Conservation (phyloP, 495 filamentous ascomycete species). For the Aspergillus incahuasiensis region DNA sequence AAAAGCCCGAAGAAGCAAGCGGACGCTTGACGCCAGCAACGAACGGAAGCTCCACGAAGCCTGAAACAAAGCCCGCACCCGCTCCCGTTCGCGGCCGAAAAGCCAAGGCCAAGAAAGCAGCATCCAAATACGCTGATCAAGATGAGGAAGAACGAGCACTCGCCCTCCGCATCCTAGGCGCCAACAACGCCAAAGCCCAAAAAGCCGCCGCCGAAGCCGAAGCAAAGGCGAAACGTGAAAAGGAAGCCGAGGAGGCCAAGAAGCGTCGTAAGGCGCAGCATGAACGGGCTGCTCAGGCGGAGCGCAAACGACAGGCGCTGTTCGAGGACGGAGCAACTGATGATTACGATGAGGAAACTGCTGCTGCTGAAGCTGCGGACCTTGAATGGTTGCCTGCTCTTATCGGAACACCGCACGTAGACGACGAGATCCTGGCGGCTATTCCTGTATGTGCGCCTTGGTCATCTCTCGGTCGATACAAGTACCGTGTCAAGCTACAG, state of each 20-base stretch:
- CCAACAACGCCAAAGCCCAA: slow-evolving; percentile 51
- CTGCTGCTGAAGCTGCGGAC: slow-evolving; percentile 40
- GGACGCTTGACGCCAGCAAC: slow-evolving; percentile 6
- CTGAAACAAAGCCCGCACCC: slow-evolving; percentile 25
- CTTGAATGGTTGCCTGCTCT: slow-evolving; percentile 65
- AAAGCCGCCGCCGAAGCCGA: slow-evolving; percentile 47
- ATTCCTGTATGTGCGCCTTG: slow-evolving; percentile 92
- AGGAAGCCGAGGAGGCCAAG: slow-evolving; percentile 59
- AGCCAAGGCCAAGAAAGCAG: slow-evolving; percentile 80
- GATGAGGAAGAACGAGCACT: slow-evolving; percentile 86
- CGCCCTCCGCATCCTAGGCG: slow-evolving; percentile 77
- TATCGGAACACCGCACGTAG: slow-evolving; percentile 69
- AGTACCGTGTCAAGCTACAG: slow-evolving; percentile 91
- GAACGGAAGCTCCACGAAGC: slow-evolving; percentile 3
- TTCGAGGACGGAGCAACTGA: slow-evolving; percentile 53
- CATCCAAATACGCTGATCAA: slow-evolving; percentile 88
- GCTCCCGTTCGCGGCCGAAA: slow-evolving; percentile 70
- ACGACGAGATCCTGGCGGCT: slow-evolving; percentile 84
- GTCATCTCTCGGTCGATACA: slow-evolving; percentile 68
- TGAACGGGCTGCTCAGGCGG: slow-evolving; percentile 59
- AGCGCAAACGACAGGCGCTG: slow-evolving; percentile 53
- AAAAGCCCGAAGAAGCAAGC: slow-evolving; percentile 7
- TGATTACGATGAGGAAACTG: slow-evolving; percentile 53
- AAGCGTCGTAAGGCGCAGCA: slow-evolving; percentile 76
- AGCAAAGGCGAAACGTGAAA: slow-evolving; percentile 50